Evolutionary conservation across 2,329 filamentous ascomycete genomes (phyloP), one percentile per base, ranked within the genome.

Genomic region (Westerdykella aurantiaca): DNA sequence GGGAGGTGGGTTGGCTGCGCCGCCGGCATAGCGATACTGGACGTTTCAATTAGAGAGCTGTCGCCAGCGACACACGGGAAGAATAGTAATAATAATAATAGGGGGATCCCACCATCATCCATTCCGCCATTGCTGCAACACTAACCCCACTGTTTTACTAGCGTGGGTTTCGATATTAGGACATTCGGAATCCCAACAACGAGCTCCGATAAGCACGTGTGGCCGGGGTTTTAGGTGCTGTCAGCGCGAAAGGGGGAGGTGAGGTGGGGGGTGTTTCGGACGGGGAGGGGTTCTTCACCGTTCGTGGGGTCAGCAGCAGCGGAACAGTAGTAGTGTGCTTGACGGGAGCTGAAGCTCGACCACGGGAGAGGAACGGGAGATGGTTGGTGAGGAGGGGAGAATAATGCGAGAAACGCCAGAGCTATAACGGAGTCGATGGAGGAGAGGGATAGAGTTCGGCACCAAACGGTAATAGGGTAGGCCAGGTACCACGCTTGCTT

Each of bases 121-220:
- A 67, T 48, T 67, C 63, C 40, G 61, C 57, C 61, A 62, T 65
- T 41, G 49, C 25, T 41, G 39, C 43, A 21, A 54, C 52, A 57
- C 57, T 52, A 47, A 62, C 61, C 63, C 62, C 62, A 64, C 63
- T 61, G 55, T 58, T 49, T 41, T 42, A 51, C 58, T 64, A 66
- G 62, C 60, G 63, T 56, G 55, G 50, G 49, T 5, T 48, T 56
- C 51, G 55, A 63, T 62, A 61, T 60, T 64, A 51, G 45, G 42
- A 7, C 10, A 29, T 2, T 5, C 52, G 51, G 55, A 57, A 57
- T 53, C 59, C 55, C 45, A 60, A 51, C 25, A 12, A 29, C 6
- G 51, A 49, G 46, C 55, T 57, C 46, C 52, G 58, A 58, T 57
- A 60, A 62, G 61, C 61, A 64, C 18, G 18, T 21, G 18, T 21